A percentile compares a stretch with the other conserved stretches of the same genome.
phyloP scores from a whole-genome alignment of 306 rosid species.

The Morella rubra region DNA sequence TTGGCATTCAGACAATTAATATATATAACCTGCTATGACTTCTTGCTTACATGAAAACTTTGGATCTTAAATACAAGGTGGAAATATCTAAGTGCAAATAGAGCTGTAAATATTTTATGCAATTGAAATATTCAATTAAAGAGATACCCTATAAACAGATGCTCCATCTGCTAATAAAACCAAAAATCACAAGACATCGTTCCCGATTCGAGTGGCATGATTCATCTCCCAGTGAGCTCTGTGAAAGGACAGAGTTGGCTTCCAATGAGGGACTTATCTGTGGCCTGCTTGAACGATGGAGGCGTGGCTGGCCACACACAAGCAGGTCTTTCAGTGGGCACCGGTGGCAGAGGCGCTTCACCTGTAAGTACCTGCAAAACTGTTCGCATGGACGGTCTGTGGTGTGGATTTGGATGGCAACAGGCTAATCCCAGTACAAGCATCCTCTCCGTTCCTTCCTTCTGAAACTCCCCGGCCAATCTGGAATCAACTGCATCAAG shows the following conservation, averaged over 20 bases:
- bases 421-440: constrained; percentile 69
- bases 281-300: constrained; percentile 38
- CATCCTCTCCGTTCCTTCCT: constrained; percentile 32
- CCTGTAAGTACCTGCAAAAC: constrained; percentile 60
- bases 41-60: too few species aligned
- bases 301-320: constrained; percentile 78
- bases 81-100: too few species aligned
- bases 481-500: constrained; percentile 45
- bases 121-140: neutral
- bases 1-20: neutral
- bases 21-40: too few species aligned
- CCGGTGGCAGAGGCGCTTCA: constrained; percentile 46
- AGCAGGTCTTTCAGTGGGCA: constrained; percentile 56
- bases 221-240: constrained; percentile 41
- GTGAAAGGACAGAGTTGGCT: constrained; percentile 34
- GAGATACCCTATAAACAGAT: neutral
- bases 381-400: constrained; percentile 63
- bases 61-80: too few species aligned
- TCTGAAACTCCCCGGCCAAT: constrained; percentile 23
- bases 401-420: constrained; percentile 77
- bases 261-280: constrained; percentile 12
- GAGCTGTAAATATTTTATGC: neutral
- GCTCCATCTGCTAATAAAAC: neutral
- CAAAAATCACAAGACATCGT: neutral
- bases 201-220: neutral